These are phyloP conservation scores for Amanita pallidorosea DNA, from an alignment of 768 basidiomycete species.

Conservation along the genomic window DNA sequence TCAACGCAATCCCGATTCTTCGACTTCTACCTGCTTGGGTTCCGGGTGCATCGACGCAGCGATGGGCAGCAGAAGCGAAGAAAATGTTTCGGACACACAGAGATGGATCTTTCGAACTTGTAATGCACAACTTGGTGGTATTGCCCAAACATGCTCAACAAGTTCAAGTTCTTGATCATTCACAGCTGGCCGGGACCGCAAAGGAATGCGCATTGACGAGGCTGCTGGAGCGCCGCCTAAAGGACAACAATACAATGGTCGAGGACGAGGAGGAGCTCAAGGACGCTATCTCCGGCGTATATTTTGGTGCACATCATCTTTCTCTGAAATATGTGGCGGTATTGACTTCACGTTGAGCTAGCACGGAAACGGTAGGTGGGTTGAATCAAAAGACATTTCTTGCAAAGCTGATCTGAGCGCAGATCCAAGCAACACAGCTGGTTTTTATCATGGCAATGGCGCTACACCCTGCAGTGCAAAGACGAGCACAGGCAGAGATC, in stretches of 20 bases:
- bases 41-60: slow-evolving; percentile 23
- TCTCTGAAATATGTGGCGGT: neutral
- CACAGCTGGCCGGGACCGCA: neutral
- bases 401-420: neutral
- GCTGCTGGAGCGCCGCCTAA: neutral
- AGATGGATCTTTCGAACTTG: neutral
- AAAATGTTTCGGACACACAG: neutral
- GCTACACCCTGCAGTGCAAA: slow-evolving; percentile 11
- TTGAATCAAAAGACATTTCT: neutral
- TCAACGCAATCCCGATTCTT: slow-evolving; percentile 19
- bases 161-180: no score
- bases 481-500: slow-evolving; percentile 10
- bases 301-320: neutral
- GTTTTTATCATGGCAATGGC: slow-evolving; percentile 11
- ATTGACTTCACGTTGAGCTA: neutral
- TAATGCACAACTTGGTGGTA: neutral
- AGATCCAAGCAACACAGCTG: neutral
- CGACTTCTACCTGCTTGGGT: slow-evolving; percentile 34
- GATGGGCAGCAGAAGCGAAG: neutral
- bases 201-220: neutral
- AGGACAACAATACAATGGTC: neutral
- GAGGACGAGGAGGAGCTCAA: neutral
- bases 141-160: no score
- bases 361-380: neutral
- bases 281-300: neutral